Evolutionary conservation across 2,329 filamentous ascomycete species (phyloP), one percentile per base, ranked within the genome.

Genomic region (Phaeophleospora eucalypticola): DNA sequence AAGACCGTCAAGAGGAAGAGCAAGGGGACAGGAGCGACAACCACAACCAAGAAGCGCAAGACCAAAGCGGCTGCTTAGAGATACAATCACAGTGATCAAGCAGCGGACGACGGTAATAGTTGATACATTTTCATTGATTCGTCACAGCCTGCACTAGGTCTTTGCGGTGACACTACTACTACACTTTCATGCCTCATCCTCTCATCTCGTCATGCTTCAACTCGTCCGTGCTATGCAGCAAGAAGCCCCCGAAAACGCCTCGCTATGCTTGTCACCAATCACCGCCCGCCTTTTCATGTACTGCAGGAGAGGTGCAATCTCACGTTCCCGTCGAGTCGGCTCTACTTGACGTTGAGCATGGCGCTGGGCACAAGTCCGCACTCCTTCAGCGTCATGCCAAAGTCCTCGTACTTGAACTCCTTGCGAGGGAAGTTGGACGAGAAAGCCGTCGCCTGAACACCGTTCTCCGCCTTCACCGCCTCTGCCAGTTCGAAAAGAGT

Each of bases 401-500:
- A 89, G 65, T 95, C 93, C 58, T 53, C 75, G 66, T 16, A 63
- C 53, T 78, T 71, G 54, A 86, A 97, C 0, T 82, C 80, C 75
- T 96, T 95, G 63, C 81, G 82, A 0, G 93, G 93, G 60, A 94
- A 97, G 16, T 83, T 96, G 59, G 85, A 86, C 1, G 84, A 82
- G 65, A 98, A 96, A 58, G 82, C 89, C 18, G 75, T 79, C 12
- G 94, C 85, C 2, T 81, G 70, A 4, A 80, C 67, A 0, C 86
- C 88, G 41, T 80, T 82, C 53, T 96, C 88, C 41, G 79, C 68
- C 64, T 82, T 74, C 18, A 98, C 65, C 48, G 83, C 79, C 58
- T 90, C 82, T 0, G 87, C 89, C 41, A 98, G 83, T 71, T 98
- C 91, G 60, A 95, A 95, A 9, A 98, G 72, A 0, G 93, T 97